A percentile compares a stretch with the other conserved stretches of the same genome.
Conservation (phyloP, 805 yeast genomes). For the Candida saitoana region DNA sequence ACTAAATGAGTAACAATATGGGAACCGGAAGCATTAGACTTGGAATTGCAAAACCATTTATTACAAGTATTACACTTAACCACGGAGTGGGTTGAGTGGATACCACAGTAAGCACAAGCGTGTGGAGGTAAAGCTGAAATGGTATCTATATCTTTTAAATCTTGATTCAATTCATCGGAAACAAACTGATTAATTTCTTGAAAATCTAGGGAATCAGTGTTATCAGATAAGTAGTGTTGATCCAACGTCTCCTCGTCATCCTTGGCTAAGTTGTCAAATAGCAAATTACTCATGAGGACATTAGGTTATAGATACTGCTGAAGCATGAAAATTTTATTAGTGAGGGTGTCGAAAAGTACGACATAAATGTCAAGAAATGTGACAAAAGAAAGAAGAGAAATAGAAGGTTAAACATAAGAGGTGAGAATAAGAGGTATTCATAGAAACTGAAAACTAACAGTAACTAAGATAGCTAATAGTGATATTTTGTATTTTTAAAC, state of each 20-base stretch:
- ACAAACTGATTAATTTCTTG: conserved; percentile 9
- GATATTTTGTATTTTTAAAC: no score
- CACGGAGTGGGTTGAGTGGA: conserved; percentile 58
- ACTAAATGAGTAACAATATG: conserved; percentile 87
- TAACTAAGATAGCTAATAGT: no score
- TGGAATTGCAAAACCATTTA: conserved; percentile 88
- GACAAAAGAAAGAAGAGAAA: not conserved
- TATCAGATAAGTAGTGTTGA: conserved; percentile 1
- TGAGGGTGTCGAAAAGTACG: not conserved
- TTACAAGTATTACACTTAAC: conserved; percentile 73
- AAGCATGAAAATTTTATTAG: not conserved
- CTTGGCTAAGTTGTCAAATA: conserved; percentile 17
- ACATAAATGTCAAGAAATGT: not conserved
- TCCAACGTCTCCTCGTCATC: conserved; percentile 8
- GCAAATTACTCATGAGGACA: conserved; percentile 19
- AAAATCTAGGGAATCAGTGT: conserved; percentile 3
- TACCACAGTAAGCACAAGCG: conserved; percentile 69
- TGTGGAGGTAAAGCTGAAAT: conserved; percentile 14
- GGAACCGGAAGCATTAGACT: conserved; percentile 52
- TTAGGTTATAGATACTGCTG: not conserved
- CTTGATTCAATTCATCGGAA: conserved; percentile 6
- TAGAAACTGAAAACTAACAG: no score
- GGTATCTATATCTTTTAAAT: conserved; percentile 1
- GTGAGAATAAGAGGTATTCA: not conserved
- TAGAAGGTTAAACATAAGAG: not conserved